Conservation (phyloP, 805 yeast species). For the Grigorovia humatica region DNA sequence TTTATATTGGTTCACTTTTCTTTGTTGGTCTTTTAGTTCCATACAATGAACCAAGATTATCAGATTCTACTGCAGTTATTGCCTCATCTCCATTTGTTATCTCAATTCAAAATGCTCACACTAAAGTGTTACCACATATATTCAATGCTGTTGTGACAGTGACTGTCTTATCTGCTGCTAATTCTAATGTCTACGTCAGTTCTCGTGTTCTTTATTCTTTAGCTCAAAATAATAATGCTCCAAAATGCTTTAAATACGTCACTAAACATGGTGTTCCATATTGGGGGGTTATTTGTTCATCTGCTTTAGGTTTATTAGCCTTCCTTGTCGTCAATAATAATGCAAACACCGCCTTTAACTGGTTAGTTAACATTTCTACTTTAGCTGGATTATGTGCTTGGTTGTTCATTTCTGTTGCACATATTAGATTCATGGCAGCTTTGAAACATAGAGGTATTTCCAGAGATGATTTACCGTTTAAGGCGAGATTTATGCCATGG, state of each 20-base stretch:
- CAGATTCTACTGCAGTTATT: constrained; percentile 28
- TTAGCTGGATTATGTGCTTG: constrained; percentile 60
- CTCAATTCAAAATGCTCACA: constrained; percentile 58
- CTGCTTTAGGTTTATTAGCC: constrained; percentile 49
- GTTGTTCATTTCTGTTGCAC: constrained; percentile 50
- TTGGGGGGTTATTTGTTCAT: constrained; percentile 43
- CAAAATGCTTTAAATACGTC: constrained; percentile 43
- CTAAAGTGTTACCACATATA: constrained; percentile 54
- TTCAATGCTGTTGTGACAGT: constrained; percentile 61
- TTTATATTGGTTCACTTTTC: constrained; percentile 50
- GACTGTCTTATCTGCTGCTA: constrained; percentile 67
- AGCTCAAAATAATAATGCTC: constrained; percentile 51
- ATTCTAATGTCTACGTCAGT: constrained; percentile 64
- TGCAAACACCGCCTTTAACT: constrained; percentile 48
- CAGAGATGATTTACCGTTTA: constrained; percentile 57
- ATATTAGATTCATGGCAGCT: constrained; percentile 52
- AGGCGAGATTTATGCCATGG: constrained; percentile 55
- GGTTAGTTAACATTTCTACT: constrained; percentile 59
- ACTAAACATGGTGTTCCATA: constrained; percentile 53
- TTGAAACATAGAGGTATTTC: constrained; percentile 50
- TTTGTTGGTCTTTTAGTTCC: constrained; percentile 60
- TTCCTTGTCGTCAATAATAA: constrained; percentile 41
- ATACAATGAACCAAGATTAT: constrained; percentile 42
- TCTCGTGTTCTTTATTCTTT: constrained; percentile 58
- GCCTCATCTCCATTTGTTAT: constrained; percentile 59